Conservation (phyloP, 225 moss, liverwort and hornwort species). For the Bryoerythrophyllum caledonicum region DNA sequence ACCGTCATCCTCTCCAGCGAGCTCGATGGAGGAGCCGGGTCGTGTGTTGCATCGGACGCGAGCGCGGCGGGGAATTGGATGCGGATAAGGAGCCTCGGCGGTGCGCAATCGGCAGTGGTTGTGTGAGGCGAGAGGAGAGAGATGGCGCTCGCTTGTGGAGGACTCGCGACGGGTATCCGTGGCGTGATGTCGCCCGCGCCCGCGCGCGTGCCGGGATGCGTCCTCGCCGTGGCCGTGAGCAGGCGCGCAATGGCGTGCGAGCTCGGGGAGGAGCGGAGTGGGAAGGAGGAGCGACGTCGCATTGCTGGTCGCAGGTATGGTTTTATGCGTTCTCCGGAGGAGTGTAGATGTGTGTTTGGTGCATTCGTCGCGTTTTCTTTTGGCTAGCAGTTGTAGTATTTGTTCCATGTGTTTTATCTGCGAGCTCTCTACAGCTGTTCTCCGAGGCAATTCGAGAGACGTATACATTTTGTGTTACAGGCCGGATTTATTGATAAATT, state of each 20-base stretch:
- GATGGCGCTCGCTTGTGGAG: conserved; percentile 30
- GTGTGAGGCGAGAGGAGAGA: background rate
- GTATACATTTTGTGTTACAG: background rate
- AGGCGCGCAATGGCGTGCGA: conserved; percentile 10
- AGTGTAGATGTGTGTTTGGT: background rate
- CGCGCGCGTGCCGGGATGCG: conserved; percentile 12
- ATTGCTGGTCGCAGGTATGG: conserved; percentile 15
- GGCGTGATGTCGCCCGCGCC: conserved; percentile 17
- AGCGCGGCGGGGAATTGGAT: background rate
- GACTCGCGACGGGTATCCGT: conserved; percentile 16
- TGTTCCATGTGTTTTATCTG: background rate
- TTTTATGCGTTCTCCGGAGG: too few species aligned
- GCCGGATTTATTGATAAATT: background rate
- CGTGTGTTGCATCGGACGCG: too few species aligned
- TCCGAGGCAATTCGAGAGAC: too few species aligned
- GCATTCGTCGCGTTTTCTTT: background rate
- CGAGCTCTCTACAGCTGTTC: background rate
- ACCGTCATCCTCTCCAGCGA: conserved; percentile 6
- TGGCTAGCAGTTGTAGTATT: too few species aligned
- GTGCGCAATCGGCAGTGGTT: background rate
- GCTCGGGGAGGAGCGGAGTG: conserved; percentile 4
- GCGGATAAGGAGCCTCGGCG: background rate
- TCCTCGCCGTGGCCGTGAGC: background rate
- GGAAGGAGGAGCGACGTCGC: conserved; percentile 15
- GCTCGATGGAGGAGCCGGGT: too few species aligned